Evolutionary conservation across 768 basidiomycete species (phyloP), one percentile per base, ranked within the genome.

Genomic region (Psilocybe sp.): DNA sequence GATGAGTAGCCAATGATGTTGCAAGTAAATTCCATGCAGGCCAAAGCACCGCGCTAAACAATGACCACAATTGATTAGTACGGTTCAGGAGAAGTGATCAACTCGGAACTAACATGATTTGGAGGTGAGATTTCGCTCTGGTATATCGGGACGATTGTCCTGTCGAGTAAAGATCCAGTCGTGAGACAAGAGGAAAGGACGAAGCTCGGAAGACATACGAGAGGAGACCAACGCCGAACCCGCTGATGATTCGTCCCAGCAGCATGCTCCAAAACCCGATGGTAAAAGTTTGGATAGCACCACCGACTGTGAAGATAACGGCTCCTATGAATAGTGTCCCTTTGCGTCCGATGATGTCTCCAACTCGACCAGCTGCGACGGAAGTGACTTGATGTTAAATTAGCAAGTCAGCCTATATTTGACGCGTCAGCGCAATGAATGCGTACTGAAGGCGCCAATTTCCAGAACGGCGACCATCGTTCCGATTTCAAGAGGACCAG

Each of bases 391-490:
- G 54, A 20, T 4, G 38, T 44, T 28, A 18, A 40, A 48, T 41
- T 35, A 37, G 38, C 15, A 46, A 18, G 0, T 2, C 14, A 28
- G 15, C 16, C 8, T 38, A 12, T 19, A 15, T 23, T 19, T 28
- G 23, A 28, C 23, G 23, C 23, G 23, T 4, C 31, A 35, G n/a
- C 31, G 48, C 35, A 31, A 40, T 20, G 11, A 10, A 15, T 10
- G 71, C 84, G 38, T 62, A 91, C 92, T 77, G 65, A 97, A 86
- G 35, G 94, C 94, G 39, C 94, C 94, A 33, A 98, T 78, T 68
- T 98, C 93, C 32, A 96, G 72, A 5, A 95, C 86, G n/a, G 94
- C 91, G 36, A 97, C 93, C 88, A 98, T 93, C 15, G 90, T 92
- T n/a, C 92, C 94, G 18, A 93, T 67, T 60, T 87, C 80, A 44